Evolutionary conservation across 306 rosid genomes (phyloP).

Genomic region (Prunus kanzakura): DNA sequence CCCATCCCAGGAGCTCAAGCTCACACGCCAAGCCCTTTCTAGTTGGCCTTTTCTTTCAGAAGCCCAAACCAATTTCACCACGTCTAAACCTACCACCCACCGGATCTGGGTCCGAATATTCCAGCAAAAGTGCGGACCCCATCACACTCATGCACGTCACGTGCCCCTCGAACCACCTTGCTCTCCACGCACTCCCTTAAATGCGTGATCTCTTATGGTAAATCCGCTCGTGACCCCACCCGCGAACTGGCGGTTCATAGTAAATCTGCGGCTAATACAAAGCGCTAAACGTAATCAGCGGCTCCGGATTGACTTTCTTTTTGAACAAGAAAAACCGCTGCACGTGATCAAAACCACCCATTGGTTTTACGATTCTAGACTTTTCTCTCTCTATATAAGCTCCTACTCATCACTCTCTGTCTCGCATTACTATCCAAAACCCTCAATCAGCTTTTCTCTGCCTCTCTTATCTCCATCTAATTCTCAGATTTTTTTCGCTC

Average conservation of each 20-base stretch:
- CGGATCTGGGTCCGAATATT: constrained; percentile 9
- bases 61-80: constrained; percentile 2
- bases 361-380: neutral
- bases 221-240: neutral
- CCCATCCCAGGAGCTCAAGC: neutral
- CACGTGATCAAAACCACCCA: constrained; percentile 7
- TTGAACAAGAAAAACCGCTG: constrained; percentile 26
- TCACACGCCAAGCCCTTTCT: constrained; percentile 10
- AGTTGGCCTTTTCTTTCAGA: neutral
- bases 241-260: too few species aligned
- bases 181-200: neutral
- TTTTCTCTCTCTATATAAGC: neutral
- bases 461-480: neutral
- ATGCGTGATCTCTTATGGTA: neutral
- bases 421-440: neutral
- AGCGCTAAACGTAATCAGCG: constrained; percentile 22
- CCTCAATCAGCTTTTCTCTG: neutral
- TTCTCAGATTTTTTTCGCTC: neutral
- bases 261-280: constrained; percentile 31
- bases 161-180: neutral
- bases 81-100: neutral
- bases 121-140: neutral
- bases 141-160: neutral
- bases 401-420: too few species aligned
- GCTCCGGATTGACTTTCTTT: constrained; percentile 30